Percentiles rank a stretch among this genome's conserved stretches.
Conservation (phyloP, 176 grass and related monocot species). For the Areca catechu region DNA sequence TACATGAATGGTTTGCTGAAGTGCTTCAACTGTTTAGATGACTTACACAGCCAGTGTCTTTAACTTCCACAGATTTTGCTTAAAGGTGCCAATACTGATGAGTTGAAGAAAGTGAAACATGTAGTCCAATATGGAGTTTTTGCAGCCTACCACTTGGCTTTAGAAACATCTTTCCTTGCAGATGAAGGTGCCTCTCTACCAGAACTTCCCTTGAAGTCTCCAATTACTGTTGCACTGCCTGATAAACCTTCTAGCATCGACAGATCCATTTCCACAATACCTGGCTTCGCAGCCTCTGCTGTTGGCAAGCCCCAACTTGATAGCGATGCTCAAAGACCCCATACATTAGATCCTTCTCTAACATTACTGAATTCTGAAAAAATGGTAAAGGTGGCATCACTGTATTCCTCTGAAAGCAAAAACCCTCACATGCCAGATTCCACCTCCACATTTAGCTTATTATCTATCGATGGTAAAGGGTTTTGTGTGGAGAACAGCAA, state of each 20-base stretch:
- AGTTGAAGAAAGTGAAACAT: conserved; percentile 95
- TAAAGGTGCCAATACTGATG: conserved; percentile 63
- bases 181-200: conserved; percentile 79
- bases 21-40: background rate
- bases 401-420: conserved; percentile 21
- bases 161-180: conserved; percentile 98
- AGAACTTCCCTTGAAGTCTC: conserved; percentile 64
- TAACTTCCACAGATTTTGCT: conserved; percentile 64
- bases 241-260: conserved; percentile 55
- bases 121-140: conserved; percentile 91
- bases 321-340: conserved; percentile 23
- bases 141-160: conserved; percentile 84
- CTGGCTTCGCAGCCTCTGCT: conserved; percentile 44
- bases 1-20: too few relatives aligned
- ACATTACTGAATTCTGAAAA: conserved; percentile 12
- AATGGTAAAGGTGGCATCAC: conserved; percentile 9
- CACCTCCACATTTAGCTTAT: conserved; percentile 4
- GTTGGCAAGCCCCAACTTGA: conserved; percentile 16
- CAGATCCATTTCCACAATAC: conserved; percentile 57
- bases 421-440: conserved; percentile 15
- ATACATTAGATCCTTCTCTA: conserved; percentile 9
- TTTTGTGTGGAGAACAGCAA: conserved; percentile 23
- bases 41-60: conserved; percentile 12
- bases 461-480: conserved; percentile 12
- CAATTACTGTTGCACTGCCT: conserved; percentile 67